Evolutionary conservation across 2,329 filamentous ascomycete genomes (phyloP).

Genomic region (Erysiphe pulchra): DNA sequence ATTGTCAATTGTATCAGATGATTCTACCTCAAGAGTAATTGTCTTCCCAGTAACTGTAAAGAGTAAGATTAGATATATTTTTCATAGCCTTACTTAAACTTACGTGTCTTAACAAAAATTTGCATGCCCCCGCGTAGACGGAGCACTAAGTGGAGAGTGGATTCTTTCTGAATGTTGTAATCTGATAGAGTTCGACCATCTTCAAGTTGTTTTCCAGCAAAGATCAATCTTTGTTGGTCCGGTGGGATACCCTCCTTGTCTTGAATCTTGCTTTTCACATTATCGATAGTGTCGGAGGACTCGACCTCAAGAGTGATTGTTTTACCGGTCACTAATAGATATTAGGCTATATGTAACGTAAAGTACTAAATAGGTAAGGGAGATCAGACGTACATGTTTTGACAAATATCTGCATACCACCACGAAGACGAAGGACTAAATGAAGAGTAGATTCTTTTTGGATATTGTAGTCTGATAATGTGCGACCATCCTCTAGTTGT

Average conservation of each 20-base stretch:
- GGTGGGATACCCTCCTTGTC: constrained; percentile 48
- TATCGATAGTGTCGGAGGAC: constrained; percentile 42
- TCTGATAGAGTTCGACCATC: constrained; percentile 54
- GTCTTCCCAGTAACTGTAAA: constrained; percentile 71
- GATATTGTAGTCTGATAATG: constrained; percentile 67
- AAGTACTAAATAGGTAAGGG: too few relatives aligned
- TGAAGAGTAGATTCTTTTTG: constrained; percentile 55
- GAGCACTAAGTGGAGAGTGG: constrained; percentile 43
- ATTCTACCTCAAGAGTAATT: constrained; percentile 46
- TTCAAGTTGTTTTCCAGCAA: constrained; percentile 46
- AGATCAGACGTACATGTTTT: constrained; percentile 21
- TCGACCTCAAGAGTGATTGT: constrained; percentile 46
- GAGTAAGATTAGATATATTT: too few relatives aligned
- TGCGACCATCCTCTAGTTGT: constrained; percentile 51
- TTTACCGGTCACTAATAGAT: constrained; percentile 28
- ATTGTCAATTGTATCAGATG: constrained; percentile 43
- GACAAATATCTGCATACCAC: constrained; percentile 50
- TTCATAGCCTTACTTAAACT: too few relatives aligned
- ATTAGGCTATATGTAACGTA: too few relatives aligned
- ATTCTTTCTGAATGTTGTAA: constrained; percentile 70
- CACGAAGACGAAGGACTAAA: constrained; percentile 43
- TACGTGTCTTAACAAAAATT: constrained; percentile 94
- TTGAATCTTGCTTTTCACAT: constrained; percentile 47
- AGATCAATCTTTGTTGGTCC: constrained; percentile 44
- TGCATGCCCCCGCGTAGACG: constrained; percentile 65